A percentile compares a stretch with the other conserved stretches of the same genome.
These are phyloP conservation scores for Mrakia gelida DNA, from an alignment of 768 basidiomycete species.

Conservation along the genomic window DNA sequence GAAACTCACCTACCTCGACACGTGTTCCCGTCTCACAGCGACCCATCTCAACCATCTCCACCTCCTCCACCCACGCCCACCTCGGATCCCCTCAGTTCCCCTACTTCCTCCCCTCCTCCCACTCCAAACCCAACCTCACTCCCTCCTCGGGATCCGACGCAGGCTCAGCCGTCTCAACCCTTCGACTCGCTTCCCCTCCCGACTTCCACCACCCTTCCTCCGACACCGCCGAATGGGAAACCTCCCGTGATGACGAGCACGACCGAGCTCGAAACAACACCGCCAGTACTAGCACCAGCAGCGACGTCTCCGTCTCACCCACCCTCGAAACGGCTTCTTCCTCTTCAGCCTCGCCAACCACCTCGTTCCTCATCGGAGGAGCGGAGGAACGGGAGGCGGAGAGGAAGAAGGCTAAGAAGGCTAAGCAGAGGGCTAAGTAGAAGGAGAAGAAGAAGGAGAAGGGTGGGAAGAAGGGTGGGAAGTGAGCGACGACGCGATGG, in stretches of 20 bases:
- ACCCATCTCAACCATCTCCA: slow-evolving; percentile 20
- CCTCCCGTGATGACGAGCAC: neutral
- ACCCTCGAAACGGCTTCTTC: too few species aligned
- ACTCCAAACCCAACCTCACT: neutral
- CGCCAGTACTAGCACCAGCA: too few species aligned
- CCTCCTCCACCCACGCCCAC: slow-evolving; percentile 12
- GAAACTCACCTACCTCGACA: neutral
- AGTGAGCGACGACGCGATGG: neutral
- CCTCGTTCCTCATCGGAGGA: too few species aligned
- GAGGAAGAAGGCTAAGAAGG: slow-evolving; percentile 11
- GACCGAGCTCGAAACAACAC: neutral
- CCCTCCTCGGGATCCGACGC: neutral
- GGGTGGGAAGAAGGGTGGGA: neutral
- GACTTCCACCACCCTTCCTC: neutral
- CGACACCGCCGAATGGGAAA: neutral
- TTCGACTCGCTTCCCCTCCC: neutral
- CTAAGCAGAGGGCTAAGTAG: slow-evolving; percentile 19
- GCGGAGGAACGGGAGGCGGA: neutral
- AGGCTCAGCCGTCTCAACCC: neutral
- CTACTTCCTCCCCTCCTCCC: slow-evolving; percentile 18
- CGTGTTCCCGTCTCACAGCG: neutral
- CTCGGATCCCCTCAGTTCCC: slow-evolving; percentile 16
- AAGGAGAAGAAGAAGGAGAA: slow-evolving; percentile 7
- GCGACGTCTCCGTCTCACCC: too few species aligned
- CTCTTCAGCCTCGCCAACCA: too few species aligned